Evolutionary conservation across 345 rosid genomes (phyloP), one percentile per base, ranked within the genome.

Genomic region (Linum tenue): DNA sequence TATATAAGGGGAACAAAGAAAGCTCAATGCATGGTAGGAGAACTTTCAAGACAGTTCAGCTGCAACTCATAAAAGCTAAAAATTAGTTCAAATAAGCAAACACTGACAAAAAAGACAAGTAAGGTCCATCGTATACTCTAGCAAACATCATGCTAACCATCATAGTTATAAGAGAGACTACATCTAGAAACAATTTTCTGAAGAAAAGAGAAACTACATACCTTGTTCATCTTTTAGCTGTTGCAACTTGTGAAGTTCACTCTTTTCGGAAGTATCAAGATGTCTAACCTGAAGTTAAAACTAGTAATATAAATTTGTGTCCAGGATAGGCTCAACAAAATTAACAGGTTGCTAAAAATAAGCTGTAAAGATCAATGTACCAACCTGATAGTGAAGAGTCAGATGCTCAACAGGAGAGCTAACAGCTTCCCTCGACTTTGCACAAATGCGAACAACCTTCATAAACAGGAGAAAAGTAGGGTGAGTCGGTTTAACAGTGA

Each of bases 161-260:
- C n/a, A n/a, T n/a, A 22, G 31, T 22, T 22, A 22, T 22, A 22
- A 22, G 31, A 22, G 31, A 22, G 31, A 22, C 31, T 22, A 22
- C 31, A 22, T 22, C 31, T 22, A 22, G 31, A 22, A 22, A 22
- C 31, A 22, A 22, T 22, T 22, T 22, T 22, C 31, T 22, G 31
- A 22, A 22, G 31, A 22, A 14, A 40, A 56, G 14, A 37, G 60
- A 31, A 58, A 40, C 41, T 43, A 42, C 71, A 53, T 41, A 94
- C 99, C 99, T 91, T 95, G 99, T 74, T 95, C 99, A 84, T 95
- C 99, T 82, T 95, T 95, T 82, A 91, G 78, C 73, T 89, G 99
- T 64, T 95, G 99, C 73, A 95, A 79, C 82, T 95, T 95, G 87
- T 95, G 89, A 69, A 95, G 90, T 75, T 95, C 97, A 44, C 97